These are phyloP conservation scores for Erucastrum elatum DNA, from an alignment of 345 rosid species.

Conservation along the genomic window DNA sequence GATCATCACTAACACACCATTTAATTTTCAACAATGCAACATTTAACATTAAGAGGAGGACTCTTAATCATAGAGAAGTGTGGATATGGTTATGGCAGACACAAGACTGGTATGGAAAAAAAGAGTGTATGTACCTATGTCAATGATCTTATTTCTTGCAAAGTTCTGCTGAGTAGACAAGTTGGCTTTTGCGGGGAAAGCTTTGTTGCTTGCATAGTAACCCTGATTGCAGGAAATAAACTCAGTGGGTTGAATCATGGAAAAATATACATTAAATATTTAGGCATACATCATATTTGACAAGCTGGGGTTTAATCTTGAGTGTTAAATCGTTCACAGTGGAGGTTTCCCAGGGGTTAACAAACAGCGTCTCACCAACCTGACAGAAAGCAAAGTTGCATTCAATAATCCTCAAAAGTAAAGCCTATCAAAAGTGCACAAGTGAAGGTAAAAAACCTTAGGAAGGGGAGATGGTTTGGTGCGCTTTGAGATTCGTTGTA, in stretches of 20 bases:
- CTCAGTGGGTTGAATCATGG: constrained; percentile 8
- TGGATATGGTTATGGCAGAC: no score
- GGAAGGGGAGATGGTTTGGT: constrained; percentile 44
- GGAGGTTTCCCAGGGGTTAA: constrained; percentile 76
- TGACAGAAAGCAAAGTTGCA: constrained; percentile 33
- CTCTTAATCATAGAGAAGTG: neutral
- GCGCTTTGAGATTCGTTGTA: constrained; percentile 64
- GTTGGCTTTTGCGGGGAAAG: constrained; percentile 65
- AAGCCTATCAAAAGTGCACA: neutral
- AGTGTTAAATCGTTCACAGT: constrained; percentile 48
- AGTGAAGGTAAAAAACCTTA: constrained; percentile 64
- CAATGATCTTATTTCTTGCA: constrained; percentile 75
- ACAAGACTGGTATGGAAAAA: neutral
- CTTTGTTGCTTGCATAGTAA: constrained; percentile 59
- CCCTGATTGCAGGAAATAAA: constrained; percentile 59
- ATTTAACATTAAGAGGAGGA: neutral
- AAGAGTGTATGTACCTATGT: constrained; percentile 63
- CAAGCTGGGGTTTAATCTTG: constrained; percentile 55
- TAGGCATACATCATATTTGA: constrained; percentile 59
- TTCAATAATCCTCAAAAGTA: neutral
- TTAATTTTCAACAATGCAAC: neutral
- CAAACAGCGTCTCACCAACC: constrained; percentile 42
- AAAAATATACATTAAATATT: neutral
- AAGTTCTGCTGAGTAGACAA: constrained; percentile 57
- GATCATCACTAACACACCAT: neutral